Conservation (phyloP, 1,284 basidiomycete species). For the Gymnopus androsaceus region DNA sequence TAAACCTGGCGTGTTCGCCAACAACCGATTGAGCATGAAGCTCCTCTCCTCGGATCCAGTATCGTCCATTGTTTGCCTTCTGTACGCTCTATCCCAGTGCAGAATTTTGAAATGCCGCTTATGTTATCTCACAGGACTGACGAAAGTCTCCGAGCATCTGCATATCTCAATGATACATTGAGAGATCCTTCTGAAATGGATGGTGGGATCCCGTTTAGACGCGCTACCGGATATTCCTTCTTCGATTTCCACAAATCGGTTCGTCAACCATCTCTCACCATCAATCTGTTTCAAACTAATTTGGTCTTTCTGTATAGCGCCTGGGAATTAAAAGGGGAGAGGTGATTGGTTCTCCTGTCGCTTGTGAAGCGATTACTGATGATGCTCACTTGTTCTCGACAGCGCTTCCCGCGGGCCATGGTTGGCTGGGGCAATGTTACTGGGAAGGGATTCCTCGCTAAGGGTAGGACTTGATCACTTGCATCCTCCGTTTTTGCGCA, state of each 20-base stretch:
- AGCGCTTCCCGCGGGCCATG: constrained; percentile 31
- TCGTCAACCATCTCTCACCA: neutral
- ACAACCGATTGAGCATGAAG: constrained; percentile 35
- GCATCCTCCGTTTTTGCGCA: neutral
- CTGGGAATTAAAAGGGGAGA: constrained; percentile 5
- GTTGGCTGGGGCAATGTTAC: constrained; percentile 27
- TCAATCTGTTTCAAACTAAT: neutral
- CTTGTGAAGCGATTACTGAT: neutral
- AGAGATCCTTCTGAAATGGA: constrained; percentile 4
- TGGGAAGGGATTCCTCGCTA: constrained; percentile 10
- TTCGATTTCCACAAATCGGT: constrained; percentile 14
- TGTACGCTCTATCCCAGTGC: neutral
- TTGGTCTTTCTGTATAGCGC: neutral
- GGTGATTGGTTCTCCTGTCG: neutral
- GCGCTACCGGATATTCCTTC: constrained; percentile 12
- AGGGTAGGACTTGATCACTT: neutral
- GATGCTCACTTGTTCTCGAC: neutral
- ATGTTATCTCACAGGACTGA: constrained; percentile 20
- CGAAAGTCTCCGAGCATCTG: constrained; percentile 18
- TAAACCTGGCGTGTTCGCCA: constrained; percentile 30
- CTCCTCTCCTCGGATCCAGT: constrained; percentile 27
- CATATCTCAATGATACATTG: constrained; percentile 13
- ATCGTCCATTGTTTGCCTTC: constrained; percentile 21
- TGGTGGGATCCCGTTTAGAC: constrained; percentile 10
- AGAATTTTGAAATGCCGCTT: neutral